phyloP scores from a whole-genome alignment of 2,329 filamentous ascomycete genomes.

The Phialemonium atrogriseum region DNA sequence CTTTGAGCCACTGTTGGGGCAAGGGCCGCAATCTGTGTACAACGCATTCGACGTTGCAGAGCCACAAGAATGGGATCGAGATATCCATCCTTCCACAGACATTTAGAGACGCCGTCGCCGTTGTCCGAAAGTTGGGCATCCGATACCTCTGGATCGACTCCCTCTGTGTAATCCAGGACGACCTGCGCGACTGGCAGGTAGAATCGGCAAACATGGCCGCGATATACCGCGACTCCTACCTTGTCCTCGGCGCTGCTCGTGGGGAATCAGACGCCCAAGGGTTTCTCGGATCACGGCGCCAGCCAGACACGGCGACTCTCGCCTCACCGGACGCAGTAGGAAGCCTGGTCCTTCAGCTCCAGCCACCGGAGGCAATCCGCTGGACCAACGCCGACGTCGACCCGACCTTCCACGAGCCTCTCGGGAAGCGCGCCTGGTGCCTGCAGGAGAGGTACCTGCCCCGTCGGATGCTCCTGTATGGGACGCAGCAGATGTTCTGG shows the following conservation, averaged over 20 bases:
- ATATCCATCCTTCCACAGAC: conserved; percentile 10
- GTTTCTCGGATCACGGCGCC: conserved; percentile 4
- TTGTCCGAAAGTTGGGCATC: conserved; percentile 15
- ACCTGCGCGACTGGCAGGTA: conserved; percentile 10
- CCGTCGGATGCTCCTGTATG: conserved; percentile 10
- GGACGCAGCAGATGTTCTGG: conserved; percentile 12
- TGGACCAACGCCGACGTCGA: conserved; percentile 3
- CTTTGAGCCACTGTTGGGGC: conserved; percentile 20
- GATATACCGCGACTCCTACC: conserved; percentile 15
- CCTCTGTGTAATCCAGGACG: conserved; percentile 21
- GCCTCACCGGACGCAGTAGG: background rate
- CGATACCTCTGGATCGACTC: conserved; percentile 24
- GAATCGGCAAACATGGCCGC: conserved; percentile 16
- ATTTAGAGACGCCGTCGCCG: conserved; percentile 16
- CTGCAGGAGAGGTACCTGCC: conserved; percentile 14
- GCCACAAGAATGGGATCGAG: conserved; percentile 5
- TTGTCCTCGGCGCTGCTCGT: conserved; percentile 13
- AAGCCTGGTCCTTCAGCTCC: conserved; percentile 5
- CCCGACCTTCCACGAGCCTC: conserved; percentile 7
- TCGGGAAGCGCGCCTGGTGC: conserved; percentile 13
- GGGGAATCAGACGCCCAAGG: conserved; percentile 4
- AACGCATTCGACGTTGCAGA: conserved; percentile 4
- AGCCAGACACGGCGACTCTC: conserved; percentile 2
- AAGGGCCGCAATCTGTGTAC: conserved; percentile 7
- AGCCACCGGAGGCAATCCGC: conserved; percentile 1